These are phyloP conservation scores for Taphrina populina DNA, from an alignment of 1,139 yeast genomes.

Conservation along the genomic window DNA sequence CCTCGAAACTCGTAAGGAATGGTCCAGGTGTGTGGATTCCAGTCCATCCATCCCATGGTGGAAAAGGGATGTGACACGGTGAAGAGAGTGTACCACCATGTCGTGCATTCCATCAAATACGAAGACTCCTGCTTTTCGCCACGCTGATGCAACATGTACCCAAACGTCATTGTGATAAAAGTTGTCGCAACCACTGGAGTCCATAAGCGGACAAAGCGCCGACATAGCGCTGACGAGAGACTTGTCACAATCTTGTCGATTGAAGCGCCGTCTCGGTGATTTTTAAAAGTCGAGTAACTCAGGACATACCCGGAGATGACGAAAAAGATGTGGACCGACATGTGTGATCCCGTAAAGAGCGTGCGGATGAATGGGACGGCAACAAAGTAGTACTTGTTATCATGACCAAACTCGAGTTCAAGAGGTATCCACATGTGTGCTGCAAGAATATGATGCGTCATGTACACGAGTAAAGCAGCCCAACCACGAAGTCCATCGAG, in stretches of 20 bases:
- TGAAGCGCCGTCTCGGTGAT: conserved; percentile 1
- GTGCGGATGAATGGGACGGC: conserved; percentile 13
- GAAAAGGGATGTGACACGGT: conserved; percentile 1
- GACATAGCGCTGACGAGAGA: conserved; percentile 12
- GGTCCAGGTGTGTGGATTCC: conserved; percentile 26
- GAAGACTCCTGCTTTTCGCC: conserved; percentile 1
- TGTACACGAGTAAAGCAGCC: conserved; percentile 29
- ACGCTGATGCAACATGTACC: background rate
- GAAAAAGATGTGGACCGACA: conserved; percentile 26
- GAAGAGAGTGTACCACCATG: background rate
- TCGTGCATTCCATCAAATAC: background rate
- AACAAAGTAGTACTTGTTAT: conserved; percentile 6
- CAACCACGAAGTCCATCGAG: conserved; percentile 26
- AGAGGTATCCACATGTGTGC: conserved; percentile 13
- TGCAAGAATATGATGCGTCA: conserved; percentile 17
- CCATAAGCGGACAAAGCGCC: conserved; percentile 22
- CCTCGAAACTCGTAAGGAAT: conserved; percentile 27
- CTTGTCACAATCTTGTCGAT: conserved; percentile 4
- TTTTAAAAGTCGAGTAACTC: background rate
- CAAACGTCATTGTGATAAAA: conserved; percentile 24
- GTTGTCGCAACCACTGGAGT: conserved; percentile 22
- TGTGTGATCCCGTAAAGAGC: conserved; percentile 19
- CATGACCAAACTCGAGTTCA: conserved; percentile 25
- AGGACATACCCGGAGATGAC: conserved; percentile 25
- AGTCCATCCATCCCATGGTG: conserved; percentile 3